Percentiles rank a stretch among this genome's conserved stretches.
phyloP scores from a whole-genome alignment of 2,329 filamentous ascomycete species.

The Aspergillus costaricaensis region DNA sequence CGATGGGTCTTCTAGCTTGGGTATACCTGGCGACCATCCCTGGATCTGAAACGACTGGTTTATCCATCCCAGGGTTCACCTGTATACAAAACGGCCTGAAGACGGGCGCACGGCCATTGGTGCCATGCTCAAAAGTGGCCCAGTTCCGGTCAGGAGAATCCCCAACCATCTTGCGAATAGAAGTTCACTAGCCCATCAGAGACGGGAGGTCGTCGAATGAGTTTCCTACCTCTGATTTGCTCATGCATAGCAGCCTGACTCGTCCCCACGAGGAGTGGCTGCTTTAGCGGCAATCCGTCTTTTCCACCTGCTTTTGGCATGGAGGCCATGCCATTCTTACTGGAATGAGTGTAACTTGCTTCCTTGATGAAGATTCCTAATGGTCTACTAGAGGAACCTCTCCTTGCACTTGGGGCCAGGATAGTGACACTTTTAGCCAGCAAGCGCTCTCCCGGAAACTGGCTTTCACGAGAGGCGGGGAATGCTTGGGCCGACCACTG shows the following conservation, averaged over 20 bases:
- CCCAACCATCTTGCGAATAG: neutral
- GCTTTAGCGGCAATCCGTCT: constrained; percentile 20
- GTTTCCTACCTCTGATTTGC: constrained; percentile 4
- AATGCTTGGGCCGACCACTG: neutral
- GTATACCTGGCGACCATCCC: neutral
- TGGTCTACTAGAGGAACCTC: neutral
- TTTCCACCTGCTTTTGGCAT: constrained; percentile 3
- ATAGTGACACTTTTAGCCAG: neutral
- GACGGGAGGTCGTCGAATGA: neutral
- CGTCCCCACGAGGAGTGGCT: constrained; percentile 22
- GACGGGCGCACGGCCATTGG: neutral
- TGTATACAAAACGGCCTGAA: neutral
- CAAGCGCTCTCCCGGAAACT: neutral
- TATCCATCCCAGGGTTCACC: neutral
- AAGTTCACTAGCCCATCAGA: neutral
- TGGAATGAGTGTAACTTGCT: neutral
- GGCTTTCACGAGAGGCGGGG: neutral
- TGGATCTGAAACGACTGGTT: neutral
- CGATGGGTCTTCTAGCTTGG: neutral
- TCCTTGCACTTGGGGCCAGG: too few relatives aligned
- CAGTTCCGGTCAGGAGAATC: neutral
- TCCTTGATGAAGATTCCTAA: neutral
- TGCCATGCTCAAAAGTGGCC: neutral
- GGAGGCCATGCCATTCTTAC: neutral
- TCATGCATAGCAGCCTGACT: constrained; percentile 23